Base-by-base conservation (phyloP, 2,329 filamentous ascomycete genomes). In the Triangularia setosa region DNA sequence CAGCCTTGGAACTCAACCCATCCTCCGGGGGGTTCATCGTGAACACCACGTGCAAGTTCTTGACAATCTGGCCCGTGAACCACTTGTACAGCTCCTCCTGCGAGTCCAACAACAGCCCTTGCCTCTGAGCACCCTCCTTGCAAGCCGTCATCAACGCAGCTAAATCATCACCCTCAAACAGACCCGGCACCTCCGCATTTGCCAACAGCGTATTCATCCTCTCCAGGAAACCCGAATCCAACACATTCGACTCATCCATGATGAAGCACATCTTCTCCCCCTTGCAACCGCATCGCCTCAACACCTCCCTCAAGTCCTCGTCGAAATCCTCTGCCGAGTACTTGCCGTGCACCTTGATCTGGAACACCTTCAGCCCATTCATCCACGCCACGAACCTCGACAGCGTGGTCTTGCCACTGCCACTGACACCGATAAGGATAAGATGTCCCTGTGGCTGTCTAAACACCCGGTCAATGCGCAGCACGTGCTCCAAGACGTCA, bases 211-310 rank as follows among this genome's bases (percentile, higher is more conserved):
- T 99, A 76, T 99, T 99, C 95, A 99, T 99, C 72, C 96, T 90
- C 78, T 99, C 95, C 62, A 99, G 79, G 87, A 99, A 99, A 61
- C 95, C 95, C 53, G 95, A 99, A 77, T 99, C 95, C 27, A 99
- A 85, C 35, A 99, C 95, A 73, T 99, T 99, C 9, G 94, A 90
- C 80, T 99, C 95, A 75, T 99, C 95, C 93, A 99, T 98, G 81
- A 99, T 97, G 82, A 99, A 99, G 80, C 96, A 99, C 58, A 99
- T 96, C 83, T 98, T 98, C 76, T 99, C 95, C 35, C 95, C 95
- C 81, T 97, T 97, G 81, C 94, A 98, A 68, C 95, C 95, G 71
- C 92, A 96, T 64, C 95, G 87, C 55, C 95, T 90, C 48, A 99
- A 86, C 8, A 99, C 95, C 74, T 93, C 94, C 69, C 96, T 87